These are phyloP conservation scores for Fusarium setosum DNA, from an alignment of 2,329 filamentous ascomycete genomes.

Conservation along the genomic window DNA sequence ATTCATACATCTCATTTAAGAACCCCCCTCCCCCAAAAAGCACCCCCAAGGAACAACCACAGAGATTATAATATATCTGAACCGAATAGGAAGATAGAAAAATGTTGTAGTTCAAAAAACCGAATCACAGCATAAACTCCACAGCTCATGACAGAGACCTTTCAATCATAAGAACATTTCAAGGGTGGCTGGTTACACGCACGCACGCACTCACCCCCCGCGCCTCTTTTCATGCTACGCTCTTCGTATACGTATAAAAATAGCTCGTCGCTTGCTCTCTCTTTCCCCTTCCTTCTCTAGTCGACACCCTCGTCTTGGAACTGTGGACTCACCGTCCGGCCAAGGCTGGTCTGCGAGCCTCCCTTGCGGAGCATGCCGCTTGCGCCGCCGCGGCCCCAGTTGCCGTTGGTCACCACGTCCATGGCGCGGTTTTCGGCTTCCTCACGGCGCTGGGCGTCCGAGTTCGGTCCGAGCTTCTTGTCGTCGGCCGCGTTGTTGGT, in stretches of 20 bases:
- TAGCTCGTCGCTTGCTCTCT: neutral
- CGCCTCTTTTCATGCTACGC: conserved; percentile 16
- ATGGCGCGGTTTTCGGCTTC: conserved; percentile 59
- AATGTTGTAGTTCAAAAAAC: conserved; percentile 8
- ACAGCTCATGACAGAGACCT: conserved; percentile 28
- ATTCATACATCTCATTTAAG: conserved; percentile 7
- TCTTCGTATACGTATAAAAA: conserved; percentile 6
- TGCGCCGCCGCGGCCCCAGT: conserved; percentile 54
- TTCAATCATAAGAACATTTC: conserved; percentile 1
- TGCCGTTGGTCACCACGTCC: conserved; percentile 55
- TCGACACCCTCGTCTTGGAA: conserved; percentile 49
- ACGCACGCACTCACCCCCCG: neutral
- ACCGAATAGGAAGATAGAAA: conserved; percentile 8
- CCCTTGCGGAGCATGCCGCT: conserved; percentile 56
- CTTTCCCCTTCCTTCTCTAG: conserved; percentile 26
- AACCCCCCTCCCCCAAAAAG: neutral
- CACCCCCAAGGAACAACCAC: too few relatives aligned
- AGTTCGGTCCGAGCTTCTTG: conserved; percentile 53
- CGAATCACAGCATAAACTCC: conserved; percentile 25
- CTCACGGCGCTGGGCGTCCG: conserved; percentile 49
- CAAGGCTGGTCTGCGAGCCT: conserved; percentile 40
- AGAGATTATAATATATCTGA: conserved; percentile 21
- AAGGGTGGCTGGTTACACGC: neutral
- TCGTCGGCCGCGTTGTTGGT: conserved; percentile 49
- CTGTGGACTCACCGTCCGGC: conserved; percentile 33